Base-by-base conservation (phyloP, 176 grass and related monocot genomes). In the Musa beccarii region DNA sequence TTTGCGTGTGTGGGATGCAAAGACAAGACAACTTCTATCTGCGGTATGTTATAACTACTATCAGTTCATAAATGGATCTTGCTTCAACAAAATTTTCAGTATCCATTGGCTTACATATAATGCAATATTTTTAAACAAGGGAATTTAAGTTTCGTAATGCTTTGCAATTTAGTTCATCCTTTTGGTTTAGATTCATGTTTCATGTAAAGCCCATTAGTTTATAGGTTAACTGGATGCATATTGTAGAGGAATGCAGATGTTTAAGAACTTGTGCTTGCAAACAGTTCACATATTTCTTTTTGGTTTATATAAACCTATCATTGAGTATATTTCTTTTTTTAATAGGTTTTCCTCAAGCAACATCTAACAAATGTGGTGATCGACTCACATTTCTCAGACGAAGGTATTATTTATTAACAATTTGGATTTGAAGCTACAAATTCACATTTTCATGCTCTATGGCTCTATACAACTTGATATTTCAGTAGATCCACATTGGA, bases 341-440 rank as follows among this genome's bases (percentile, higher is more conserved):
- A 75, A 79, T 85, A 99, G 91, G 86, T 95, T 24, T 99, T 92
- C 75, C 96, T 99, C 76, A 99, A 99, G 81, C 96, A 99, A 59
- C 88, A 95, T 52, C 83, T 99, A 74, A 92, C 82, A 15, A 74
- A 80, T 69, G 88, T 95, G 57, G 82, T 94, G 69, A 85, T 99
- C 62, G 91, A 99, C 89, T 92, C 91, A 68, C 83, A 95, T 84
- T 99, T 99, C 85, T 87, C 86, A 76, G 29, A 80, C 79, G 85
- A 99, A 94, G 96, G 96, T 99, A 51, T 51, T 43, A 43, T 3
- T 43, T 43, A 4, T 43, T 43, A 43, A 43, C 34, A 43, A 43
- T 43, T 43, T 43, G 34, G 34, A 5, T 43, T 34, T 43, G 34
- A 43, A 0, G 3, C 34, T 43, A 43, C 34, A 43, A 43, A 43